Evolutionary conservation across 140 eudicot species (phyloP).

Genomic region (Bidens hawaiensis): DNA sequence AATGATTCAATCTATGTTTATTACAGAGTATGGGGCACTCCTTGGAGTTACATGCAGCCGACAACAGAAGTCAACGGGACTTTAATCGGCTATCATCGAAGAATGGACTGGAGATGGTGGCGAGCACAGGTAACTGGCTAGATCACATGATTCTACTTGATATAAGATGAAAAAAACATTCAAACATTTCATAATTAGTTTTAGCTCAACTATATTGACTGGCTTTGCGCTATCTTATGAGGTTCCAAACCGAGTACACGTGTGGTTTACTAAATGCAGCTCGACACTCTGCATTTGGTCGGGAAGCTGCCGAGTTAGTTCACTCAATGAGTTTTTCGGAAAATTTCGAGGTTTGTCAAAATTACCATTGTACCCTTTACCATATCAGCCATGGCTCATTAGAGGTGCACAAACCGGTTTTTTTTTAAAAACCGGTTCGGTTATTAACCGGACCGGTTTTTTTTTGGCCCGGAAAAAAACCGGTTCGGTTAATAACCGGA

Average conservation of each 20-base stretch:
- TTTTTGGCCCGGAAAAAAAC: no score
- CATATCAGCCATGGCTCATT: background rate
- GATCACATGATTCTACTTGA: background rate
- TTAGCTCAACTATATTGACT: constrained; percentile 5
- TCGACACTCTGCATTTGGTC: constrained; percentile 81
- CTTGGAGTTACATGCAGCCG: constrained; percentile 94
- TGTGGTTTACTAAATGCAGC: constrained; percentile 80
- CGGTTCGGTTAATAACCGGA: no score
- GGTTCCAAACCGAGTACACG: constrained; percentile 84
- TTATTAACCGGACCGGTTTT: no score
- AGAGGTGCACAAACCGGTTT: no score
- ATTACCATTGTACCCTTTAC: no score
- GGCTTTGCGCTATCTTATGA: constrained; percentile 98
- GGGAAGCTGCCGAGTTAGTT: constrained; percentile 82
- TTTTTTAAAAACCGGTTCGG: no score
- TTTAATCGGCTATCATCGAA: constrained; percentile 69
- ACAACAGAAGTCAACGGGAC: constrained; percentile 92
- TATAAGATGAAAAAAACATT: background rate
- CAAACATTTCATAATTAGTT: background rate
- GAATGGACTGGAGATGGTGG: constrained; percentile 99
- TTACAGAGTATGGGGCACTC: constrained; percentile 82
- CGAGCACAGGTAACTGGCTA: constrained; percentile 86
- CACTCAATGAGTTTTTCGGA: constrained; percentile 31
- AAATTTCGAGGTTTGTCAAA: constrained; percentile 29
- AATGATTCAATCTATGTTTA: constrained; percentile 9